A percentile compares a stretch with the other conserved stretches of the same genome.
phyloP scores from a whole-genome alignment of 148 eudicot genomes.

The Dysphania ambrosioides region DNA sequence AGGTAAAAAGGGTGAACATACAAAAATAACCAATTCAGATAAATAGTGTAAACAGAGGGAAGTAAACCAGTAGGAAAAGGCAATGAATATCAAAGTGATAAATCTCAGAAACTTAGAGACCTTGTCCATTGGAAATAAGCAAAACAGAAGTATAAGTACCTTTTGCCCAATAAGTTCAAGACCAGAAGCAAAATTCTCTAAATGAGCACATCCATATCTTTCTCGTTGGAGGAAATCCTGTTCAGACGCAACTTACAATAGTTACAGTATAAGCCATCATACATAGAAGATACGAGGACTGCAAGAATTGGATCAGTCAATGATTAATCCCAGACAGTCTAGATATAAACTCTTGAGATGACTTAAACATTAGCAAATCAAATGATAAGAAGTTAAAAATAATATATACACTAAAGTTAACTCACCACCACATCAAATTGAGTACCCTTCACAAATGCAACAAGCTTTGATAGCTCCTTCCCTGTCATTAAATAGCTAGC shows the following conservation, averaged over 20 bases:
- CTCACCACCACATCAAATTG: constrained; percentile 94
- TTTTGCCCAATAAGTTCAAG: constrained; percentile 78
- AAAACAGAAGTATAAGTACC: constrained; percentile 36
- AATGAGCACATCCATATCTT: constrained; percentile 88
- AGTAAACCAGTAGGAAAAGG: not conserved
- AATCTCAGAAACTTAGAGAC: not conserved
- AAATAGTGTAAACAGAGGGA: not conserved
- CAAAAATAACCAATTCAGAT: not conserved
- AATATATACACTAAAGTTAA: not conserved
- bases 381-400: constrained; percentile 5
- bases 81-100: not conserved
- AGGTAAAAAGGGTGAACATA: not conserved
- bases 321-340: not conserved
- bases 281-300: not conserved
- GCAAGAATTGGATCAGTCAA: constrained; percentile 1
- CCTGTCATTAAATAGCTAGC: constrained; percentile 94
- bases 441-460: constrained; percentile 98
- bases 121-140: not conserved
- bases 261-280: constrained; percentile 11
- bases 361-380: not conserved
- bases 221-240: constrained; percentile 96
- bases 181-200: constrained; percentile 91
- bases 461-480: constrained; percentile 95
- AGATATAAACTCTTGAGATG: not conserved
- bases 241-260: constrained; percentile 16